These are phyloP conservation scores for Euphorbia lathyris DNA, from an alignment of 345 rosid species.

Conservation along the genomic window DNA sequence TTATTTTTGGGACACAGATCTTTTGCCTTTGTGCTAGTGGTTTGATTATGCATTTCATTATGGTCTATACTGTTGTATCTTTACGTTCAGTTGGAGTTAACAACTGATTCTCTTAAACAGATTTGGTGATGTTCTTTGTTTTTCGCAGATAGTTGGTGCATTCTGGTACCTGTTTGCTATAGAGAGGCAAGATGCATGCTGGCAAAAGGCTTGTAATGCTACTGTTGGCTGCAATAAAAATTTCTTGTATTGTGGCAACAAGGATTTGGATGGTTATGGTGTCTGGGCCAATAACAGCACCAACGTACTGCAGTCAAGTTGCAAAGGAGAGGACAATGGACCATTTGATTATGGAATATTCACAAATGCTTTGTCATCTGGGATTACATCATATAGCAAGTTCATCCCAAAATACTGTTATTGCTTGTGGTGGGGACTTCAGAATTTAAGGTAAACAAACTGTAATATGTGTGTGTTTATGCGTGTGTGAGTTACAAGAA, in stretches of 20 bases:
- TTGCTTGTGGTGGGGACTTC: constrained; percentile 99
- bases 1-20: background rate
- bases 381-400: constrained; percentile 64
- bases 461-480: background rate
- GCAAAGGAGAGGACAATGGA: constrained; percentile 35
- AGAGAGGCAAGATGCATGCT: constrained; percentile 77
- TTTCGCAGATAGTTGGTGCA: constrained; percentile 81
- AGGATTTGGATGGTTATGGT: constrained; percentile 40
- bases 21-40: background rate
- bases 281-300: constrained; percentile 41
- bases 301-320: constrained; percentile 28
- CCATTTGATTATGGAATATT: constrained; percentile 80
- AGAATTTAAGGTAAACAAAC: constrained; percentile 70
- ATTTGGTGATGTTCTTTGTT: background rate
- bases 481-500: background rate
- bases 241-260: constrained; percentile 79
- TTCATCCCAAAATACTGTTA: constrained; percentile 76
- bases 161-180: constrained; percentile 89
- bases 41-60: background rate
- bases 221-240: constrained; percentile 31
- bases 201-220: constrained; percentile 49
- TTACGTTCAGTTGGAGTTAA: background rate
- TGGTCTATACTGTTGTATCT: background rate
- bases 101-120: background rate
- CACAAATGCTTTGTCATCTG: constrained; percentile 61